Base-by-base conservation (phyloP, 108 stramenopile genomes). In the Chaetoceros muelleri region DNA sequence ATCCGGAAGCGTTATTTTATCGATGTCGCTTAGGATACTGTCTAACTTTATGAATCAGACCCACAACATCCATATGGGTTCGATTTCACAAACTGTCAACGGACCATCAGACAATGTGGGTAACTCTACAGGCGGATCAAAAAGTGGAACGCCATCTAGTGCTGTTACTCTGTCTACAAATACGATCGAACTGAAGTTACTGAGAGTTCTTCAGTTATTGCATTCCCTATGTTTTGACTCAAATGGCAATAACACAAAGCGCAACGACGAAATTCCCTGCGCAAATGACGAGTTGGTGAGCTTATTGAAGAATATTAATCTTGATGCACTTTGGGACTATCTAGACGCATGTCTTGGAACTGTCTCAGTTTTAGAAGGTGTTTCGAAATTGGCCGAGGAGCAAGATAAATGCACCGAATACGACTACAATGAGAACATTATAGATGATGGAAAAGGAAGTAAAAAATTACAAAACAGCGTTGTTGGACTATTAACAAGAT, bases 351-450 rank as follows among this genome's bases (percentile, higher is more conserved):
- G 91, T 67, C 74, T 94, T 17, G 74, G 74, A 23, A 71, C 79
- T 24, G 90, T 91, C 7, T 80, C 86, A 46, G 73, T 87, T n/a
- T 63, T 94, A 16, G 93, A 94, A 70, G 95, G 94, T 49, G 84
- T 94, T 5, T 68, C 71, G 30, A 82, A 80, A 18, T 64, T 70
- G 30, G 75, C 71, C 31, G 87, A 85, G n/a, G 45, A 49, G 18
- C 64, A 58, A 21, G 54, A 53, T 24, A 64, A 72, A 23, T 68
- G 55, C n/a, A 59, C 51, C 52, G 69, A 46, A 21, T 59, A 76
- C 20, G 58, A 45, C 8, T 58, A 62, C 29, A 53, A 57, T 47
- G 72, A 71, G 44, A 60, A 59, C 10, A 58, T 57, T 24, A 48
- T 47, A 27, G 34, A 49, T 3, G 65, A 65, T 18, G 68, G 24